These are phyloP conservation scores for Dactylellina drechsleri DNA, from an alignment of 2,329 filamentous ascomycete species.

Conservation along the genomic window DNA sequence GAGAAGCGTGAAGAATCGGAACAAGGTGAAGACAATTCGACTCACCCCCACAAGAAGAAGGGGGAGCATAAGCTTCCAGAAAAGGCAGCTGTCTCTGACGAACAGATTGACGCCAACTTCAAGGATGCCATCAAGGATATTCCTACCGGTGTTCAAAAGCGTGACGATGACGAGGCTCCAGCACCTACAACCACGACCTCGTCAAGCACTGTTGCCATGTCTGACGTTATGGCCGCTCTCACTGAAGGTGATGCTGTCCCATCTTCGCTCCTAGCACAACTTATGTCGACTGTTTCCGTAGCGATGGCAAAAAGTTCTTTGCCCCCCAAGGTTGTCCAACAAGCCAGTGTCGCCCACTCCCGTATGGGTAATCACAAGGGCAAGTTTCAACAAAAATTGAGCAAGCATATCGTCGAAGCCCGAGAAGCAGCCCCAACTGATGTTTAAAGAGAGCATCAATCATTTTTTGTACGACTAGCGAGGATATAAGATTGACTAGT, in stretches of 20 bases:
- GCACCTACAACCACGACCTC: not conserved
- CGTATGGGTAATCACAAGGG: too few relatives aligned
- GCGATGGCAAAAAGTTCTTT: too few relatives aligned
- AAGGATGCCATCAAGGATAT: not conserved
- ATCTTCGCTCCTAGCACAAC: not conserved
- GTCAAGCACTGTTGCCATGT: not conserved
- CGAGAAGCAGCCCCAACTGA: too few relatives aligned
- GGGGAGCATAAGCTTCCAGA: too few relatives aligned
- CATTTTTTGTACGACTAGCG: too few relatives aligned
- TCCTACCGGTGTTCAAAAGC: not conserved
- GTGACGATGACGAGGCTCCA: constrained; percentile 3
- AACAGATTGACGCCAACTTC: constrained; percentile 3
- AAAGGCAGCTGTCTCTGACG: not conserved
- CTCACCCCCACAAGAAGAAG: not conserved
- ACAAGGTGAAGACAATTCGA: not conserved
- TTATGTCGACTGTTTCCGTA: not conserved
- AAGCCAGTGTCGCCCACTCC: too few relatives aligned
- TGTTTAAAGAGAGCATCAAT: not conserved
- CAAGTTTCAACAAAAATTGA: too few relatives aligned
- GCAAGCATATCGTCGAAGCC: too few relatives aligned
- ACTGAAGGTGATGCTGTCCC: constrained; percentile 28
- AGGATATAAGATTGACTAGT: too few relatives aligned
- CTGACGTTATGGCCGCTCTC: constrained; percentile 8
- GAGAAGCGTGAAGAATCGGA: constrained; percentile 6
- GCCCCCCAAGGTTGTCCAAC: too few relatives aligned